Evolutionary conservation across 768 basidiomycete species (phyloP).

Genomic region (Phanerodontia chrysosporium): DNA sequence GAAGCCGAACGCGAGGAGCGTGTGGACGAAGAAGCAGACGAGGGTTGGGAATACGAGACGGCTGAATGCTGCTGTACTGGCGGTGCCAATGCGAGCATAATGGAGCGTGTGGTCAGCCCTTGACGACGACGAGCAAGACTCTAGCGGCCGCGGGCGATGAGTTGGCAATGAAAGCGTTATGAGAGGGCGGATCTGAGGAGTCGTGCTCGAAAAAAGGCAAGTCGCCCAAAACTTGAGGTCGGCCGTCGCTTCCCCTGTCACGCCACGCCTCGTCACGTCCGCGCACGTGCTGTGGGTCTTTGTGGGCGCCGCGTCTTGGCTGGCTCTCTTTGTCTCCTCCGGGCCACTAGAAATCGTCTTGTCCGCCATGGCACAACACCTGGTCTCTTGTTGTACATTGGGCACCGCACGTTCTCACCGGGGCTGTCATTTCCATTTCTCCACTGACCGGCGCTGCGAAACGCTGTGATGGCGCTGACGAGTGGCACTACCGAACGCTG

Average conservation of each 20-base stretch:
- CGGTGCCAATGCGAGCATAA: constrained; percentile 17
- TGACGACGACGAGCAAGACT: neutral
- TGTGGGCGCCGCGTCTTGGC: neutral
- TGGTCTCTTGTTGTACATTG: no score
- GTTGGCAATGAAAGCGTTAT: neutral
- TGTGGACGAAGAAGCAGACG: constrained; percentile 3
- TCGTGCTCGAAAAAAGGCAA: constrained; percentile 7
- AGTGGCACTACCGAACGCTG: no score
- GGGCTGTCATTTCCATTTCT: no score
- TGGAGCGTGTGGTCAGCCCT: neutral
- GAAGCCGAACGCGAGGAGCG: constrained; percentile 8
- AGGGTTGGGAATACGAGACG: constrained; percentile 11
- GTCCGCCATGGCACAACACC: no score
- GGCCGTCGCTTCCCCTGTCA: constrained; percentile 2
- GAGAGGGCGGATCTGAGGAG: neutral
- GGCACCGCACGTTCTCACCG: no score
- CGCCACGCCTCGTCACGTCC: constrained; percentile 3
- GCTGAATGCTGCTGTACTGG: constrained; percentile 12
- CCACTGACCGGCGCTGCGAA: neutral
- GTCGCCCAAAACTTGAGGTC: neutral
- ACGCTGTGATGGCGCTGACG: neutral
- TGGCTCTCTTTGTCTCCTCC: neutral
- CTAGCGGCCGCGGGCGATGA: neutral
- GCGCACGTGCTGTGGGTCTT: constrained; percentile 8
- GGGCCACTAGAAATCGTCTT: no score